Percentiles rank a stretch among this genome's conserved stretches.
phyloP scores from a whole-genome alignment of 192 early-diverging fungal genomes.

The Phlyctochytrium planicorne region DNA sequence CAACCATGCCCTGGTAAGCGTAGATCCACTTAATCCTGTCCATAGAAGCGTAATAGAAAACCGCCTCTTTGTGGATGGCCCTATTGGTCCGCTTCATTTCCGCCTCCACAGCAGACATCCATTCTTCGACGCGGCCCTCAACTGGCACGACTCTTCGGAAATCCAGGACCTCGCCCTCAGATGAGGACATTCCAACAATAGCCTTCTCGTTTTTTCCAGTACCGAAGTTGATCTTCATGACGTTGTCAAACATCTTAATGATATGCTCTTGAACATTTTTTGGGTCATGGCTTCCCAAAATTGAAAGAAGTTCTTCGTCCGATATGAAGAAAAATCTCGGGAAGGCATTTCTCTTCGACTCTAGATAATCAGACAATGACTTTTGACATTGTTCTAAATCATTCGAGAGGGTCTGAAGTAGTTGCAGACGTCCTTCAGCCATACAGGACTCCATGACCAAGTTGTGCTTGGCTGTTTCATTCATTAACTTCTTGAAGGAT shows the following conservation, averaged over 20 bases:
- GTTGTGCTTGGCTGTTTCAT: slow-evolving; percentile 53
- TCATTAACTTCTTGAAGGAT: slow-evolving; percentile 61
- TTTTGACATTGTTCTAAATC: slow-evolving; percentile 62
- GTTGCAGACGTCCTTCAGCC: slow-evolving; percentile 48
- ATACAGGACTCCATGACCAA: slow-evolving; percentile 57
- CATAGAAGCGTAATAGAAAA: slow-evolving; percentile 60
- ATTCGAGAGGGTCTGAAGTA: slow-evolving; percentile 51
- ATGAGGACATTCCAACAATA: slow-evolving; percentile 57
- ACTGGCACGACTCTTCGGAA: slow-evolving; percentile 46
- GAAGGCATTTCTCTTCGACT: slow-evolving; percentile 60
- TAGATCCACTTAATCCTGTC: slow-evolving; percentile 55
- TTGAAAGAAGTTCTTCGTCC: slow-evolving; percentile 63
- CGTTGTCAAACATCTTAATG: slow-evolving; percentile 67
- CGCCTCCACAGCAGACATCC: slow-evolving; percentile 57
- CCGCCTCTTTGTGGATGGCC: slow-evolving; percentile 60
- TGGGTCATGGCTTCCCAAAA: slow-evolving; percentile 58
- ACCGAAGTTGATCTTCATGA: slow-evolving; percentile 60
- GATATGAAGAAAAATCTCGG: slow-evolving; percentile 65
- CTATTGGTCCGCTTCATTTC: slow-evolving; percentile 64
- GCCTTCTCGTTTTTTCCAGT: slow-evolving; percentile 62
- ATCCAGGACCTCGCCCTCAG: slow-evolving; percentile 55
- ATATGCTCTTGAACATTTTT: slow-evolving; percentile 65
- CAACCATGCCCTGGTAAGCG: slow-evolving; percentile 60
- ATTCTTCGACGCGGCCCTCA: slow-evolving; percentile 60
- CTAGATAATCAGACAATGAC: slow-evolving; percentile 58